Evolutionary conservation across 176 grass and related monocot species (phyloP), one percentile per base, ranked within the genome.

Genomic region (Tillandsia fasciculata): DNA sequence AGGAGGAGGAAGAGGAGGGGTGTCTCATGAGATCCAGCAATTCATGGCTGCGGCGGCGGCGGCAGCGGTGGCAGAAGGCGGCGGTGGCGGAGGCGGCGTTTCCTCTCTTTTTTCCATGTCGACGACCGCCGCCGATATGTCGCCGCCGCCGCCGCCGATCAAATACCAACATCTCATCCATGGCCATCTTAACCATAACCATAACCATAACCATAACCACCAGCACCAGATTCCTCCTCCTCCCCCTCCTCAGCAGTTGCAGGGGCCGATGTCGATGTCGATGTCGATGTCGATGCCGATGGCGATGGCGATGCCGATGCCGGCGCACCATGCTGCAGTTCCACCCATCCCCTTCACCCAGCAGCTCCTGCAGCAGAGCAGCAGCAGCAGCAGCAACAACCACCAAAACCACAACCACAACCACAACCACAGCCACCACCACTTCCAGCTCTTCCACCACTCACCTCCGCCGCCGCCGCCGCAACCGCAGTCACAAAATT

Each of bases 11-110:
- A 3, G 29, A 42, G 33, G 33, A 42, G 33, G 33, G 33, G 33
- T 42, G 33, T 42, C 89, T 22, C 89, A 83, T 42, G 90, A 93
- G 72, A 86, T 93, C 80, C 90, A 88, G 67, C 90, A 93, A 72
- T 93, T 86, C 80, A 93, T 93, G 71, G 77, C 89, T 64, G 90
- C 33, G 33, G 22, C 33, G 80, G 71, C 50, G 89, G 33, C 33
- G 5, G 80, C 51, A 48, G 69, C 80, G 73, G 10, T 26, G 80
- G 71, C 50, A 83, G 33, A 42, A 42, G 33, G 80, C 47, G 59
- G 69, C 80, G 72, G 20, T 18, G 80, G 71, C 50, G 86, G 24
- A 24, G 24, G 80, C 47, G 52, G 69, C 76, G 76, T 78, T 64
- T 76, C 83, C 2, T 81, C 86, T 26, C 74, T 78, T 71, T 8